Evolutionary conservation across 2,329 filamentous ascomycete genomes (phyloP).

Genomic region (Achaetomium macrosporum): DNA sequence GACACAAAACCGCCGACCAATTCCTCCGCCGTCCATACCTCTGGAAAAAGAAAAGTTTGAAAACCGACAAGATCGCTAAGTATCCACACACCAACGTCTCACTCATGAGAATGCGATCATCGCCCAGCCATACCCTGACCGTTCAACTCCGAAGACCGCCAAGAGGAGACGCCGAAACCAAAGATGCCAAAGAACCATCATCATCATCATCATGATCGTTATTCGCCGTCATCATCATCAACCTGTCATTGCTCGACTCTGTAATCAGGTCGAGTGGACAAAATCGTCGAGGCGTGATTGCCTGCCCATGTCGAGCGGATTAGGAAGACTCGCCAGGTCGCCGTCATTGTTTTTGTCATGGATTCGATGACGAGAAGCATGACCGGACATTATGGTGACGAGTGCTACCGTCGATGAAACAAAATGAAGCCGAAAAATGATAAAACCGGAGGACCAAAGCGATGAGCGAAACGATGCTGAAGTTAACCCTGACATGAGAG

Average conservation of each 20-base stretch:
- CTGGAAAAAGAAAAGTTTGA: neutral
- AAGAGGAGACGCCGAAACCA: neutral
- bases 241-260: slow-evolving; percentile 1
- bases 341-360: neutral
- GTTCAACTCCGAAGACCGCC: neutral
- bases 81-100: slow-evolving; percentile 2
- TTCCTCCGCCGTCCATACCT: neutral
- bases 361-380: neutral
- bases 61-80: neutral
- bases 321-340: neutral
- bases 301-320: slow-evolving; percentile 1
- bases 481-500: slow-evolving; percentile 5
- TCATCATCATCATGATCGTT: neutral
- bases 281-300: slow-evolving; percentile 2
- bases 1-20: neutral
- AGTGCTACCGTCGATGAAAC: neutral
- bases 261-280: neutral
- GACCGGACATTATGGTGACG: neutral
- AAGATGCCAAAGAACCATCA: neutral
- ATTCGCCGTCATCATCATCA: neutral
- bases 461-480: slow-evolving; percentile 13
- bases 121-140: slow-evolving; percentile 2
- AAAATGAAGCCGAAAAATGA: neutral
- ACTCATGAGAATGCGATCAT: neutral
- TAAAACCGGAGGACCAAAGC: neutral